Conservation (phyloP, 2,329 filamentous ascomycete genomes). For the Pseudogymnoascus sp. region DNA sequence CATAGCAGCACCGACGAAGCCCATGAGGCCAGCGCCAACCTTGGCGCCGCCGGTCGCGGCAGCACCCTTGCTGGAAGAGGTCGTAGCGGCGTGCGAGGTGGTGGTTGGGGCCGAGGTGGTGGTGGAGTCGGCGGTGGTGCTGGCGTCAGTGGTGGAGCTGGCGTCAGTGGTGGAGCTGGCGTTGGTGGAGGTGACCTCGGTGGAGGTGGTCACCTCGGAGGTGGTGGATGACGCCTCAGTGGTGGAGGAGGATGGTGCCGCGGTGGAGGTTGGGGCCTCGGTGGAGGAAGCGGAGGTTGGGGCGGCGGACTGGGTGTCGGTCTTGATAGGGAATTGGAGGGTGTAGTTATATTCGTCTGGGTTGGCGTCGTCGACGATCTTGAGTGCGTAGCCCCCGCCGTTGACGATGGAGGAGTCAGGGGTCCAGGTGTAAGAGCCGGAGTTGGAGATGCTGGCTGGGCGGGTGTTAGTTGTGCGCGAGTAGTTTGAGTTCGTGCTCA, state of each 20-base stretch:
- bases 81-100: not conserved
- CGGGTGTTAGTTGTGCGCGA: conserved; percentile 9
- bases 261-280: not conserved
- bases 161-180: not conserved
- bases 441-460: conserved; percentile 11
- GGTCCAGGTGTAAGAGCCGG: conserved; percentile 14
- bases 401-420: conserved; percentile 11
- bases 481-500: no score
- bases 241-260: not conserved
- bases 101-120: not conserved
- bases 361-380: conserved; percentile 19
- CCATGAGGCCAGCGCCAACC: not conserved
- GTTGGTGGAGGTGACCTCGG: not conserved
- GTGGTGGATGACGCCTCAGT: not conserved
- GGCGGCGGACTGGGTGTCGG: conserved; percentile 11
- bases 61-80: not conserved
- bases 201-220: not conserved
- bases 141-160: not conserved
- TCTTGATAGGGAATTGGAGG: conserved; percentile 20
- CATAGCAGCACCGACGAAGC: conserved; percentile 4
- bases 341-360: conserved; percentile 21
- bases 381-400: conserved; percentile 13
- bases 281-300: conserved; percentile 1
- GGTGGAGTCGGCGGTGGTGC: not conserved
- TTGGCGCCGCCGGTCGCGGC: not conserved